Evolutionary conservation across 169 alveolate genomes (phyloP).

Genomic region (Plasmodium sp.): DNA sequence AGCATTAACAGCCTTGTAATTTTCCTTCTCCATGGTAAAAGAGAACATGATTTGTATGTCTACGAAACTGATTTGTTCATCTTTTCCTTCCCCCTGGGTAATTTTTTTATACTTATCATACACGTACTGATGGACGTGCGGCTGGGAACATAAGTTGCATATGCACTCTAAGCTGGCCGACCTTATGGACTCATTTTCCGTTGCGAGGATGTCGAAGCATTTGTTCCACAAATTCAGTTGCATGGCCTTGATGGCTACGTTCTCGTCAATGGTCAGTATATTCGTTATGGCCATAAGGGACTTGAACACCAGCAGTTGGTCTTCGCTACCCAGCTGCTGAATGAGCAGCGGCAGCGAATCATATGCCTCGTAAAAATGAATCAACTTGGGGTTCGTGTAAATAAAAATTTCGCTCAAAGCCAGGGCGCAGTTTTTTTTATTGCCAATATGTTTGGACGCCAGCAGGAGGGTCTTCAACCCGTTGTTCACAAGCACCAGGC

Average conservation of each 20-base stretch:
- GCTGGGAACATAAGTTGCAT: slow-evolving; percentile 68
- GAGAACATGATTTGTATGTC: slow-evolving; percentile 67
- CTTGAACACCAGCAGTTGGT: slow-evolving; percentile 53
- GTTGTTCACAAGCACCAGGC: slow-evolving; percentile 57
- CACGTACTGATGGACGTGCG: slow-evolving; percentile 66
- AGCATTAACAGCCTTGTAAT: slow-evolving; percentile 54
- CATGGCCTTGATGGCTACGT: slow-evolving; percentile 68
- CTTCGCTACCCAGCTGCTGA: slow-evolving; percentile 49
- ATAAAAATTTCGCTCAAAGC: slow-evolving; percentile 75
- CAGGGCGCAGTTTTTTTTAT: slow-evolving; percentile 49
- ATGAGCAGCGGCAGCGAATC: slow-evolving; percentile 65
- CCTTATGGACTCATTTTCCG: slow-evolving; percentile 50
- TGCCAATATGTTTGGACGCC: slow-evolving; percentile 55
- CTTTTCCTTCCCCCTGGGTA: not conserved
- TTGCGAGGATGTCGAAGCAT: slow-evolving; percentile 59
- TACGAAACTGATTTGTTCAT: slow-evolving; percentile 42
- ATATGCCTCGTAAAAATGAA: slow-evolving; percentile 74
- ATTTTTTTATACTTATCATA: slow-evolving; percentile 68
- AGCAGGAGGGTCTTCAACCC: slow-evolving; percentile 51
- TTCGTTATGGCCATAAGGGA: slow-evolving; percentile 69
- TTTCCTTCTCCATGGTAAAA: slow-evolving; percentile 58
- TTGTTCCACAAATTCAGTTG: slow-evolving; percentile 60
- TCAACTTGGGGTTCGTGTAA: slow-evolving; percentile 57
- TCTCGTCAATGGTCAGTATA: slow-evolving; percentile 70
- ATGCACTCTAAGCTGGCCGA: slow-evolving; percentile 70